Conservation (phyloP, 73 alveolate genomes). For the Blepharisma stoltei region DNA sequence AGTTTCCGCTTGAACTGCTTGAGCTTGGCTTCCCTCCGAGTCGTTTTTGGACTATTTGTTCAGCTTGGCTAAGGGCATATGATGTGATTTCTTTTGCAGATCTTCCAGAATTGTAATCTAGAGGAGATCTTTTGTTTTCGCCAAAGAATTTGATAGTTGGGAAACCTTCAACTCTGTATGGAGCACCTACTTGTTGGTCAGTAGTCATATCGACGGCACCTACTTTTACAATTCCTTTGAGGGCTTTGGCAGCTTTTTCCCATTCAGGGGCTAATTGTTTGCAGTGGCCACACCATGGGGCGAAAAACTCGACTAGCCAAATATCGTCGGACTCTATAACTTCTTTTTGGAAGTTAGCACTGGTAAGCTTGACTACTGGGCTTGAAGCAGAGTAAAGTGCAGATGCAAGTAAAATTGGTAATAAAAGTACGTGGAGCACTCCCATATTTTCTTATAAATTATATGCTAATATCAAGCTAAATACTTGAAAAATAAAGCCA, state of each 20-base stretch:
- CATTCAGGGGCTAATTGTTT: conserved; percentile 89
- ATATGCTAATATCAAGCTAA: no score
- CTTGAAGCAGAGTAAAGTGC: conserved; percentile 64
- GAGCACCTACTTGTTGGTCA: conserved; percentile 66
- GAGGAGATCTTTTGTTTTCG: conserved; percentile 65
- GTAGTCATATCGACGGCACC: conserved; percentile 93
- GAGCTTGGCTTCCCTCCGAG: conserved; percentile 47
- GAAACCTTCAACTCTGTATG: conserved; percentile 87
- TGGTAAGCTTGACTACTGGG: conserved; percentile 69
- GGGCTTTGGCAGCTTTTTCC: conserved; percentile 92
- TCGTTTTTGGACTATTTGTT: conserved; percentile 60
- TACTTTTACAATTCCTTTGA: conserved; percentile 86
- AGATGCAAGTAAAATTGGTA: conserved; percentile 14
- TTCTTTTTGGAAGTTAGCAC: conserved; percentile 65
- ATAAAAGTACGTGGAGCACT: conserved; percentile 22
- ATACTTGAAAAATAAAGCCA: no score
- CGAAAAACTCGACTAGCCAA: conserved; percentile 87
- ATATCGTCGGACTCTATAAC: conserved; percentile 77
- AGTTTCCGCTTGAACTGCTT: conserved; percentile 21
- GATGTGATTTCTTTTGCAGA: conserved; percentile 78
- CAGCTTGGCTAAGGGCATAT: conserved; percentile 69
- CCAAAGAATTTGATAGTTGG: conserved; percentile 95
- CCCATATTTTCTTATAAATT: conserved; percentile 3
- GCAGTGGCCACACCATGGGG: conserved; percentile 99
- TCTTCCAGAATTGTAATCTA: conserved; percentile 79